Evolutionary conservation across 495 filamentous ascomycete species (phyloP), one percentile per base, ranked within the genome.

Genomic region (Penicillium canariense): DNA sequence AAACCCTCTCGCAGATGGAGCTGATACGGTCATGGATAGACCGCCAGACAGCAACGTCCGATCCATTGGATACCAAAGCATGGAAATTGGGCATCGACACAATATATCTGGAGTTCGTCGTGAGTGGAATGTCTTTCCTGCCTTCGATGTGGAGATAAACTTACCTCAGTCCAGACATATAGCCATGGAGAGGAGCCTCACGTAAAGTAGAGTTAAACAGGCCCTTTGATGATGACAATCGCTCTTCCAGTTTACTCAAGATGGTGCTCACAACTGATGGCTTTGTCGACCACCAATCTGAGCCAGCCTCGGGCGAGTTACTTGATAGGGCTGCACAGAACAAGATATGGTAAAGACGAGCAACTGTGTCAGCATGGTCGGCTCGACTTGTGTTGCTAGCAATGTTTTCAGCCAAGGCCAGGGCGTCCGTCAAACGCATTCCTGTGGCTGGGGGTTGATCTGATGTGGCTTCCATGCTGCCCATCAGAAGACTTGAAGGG

Each of bases 281-380:
- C 65, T 77, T 64, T 48, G 68, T 61, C 59, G 67, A 50, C 74
- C 68, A 67, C 68, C 73, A 71, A 50, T 59, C 20, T 63, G 54
- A 48, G 67, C 14, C 28, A 32, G 49, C 36, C 10, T 43, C 32
- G 35, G 44, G 35, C 20, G 58, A 47, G 12, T 48, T 26, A 15
- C 36, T 44, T 7, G 49, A 26, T 10, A 54, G 36, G 65, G 62
- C 72, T 60, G 62, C 72, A 73, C 42, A 83, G 54, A 62, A 90
- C 47, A 66, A 75, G 64, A 65, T 73, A 70, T 62, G 79, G 42
- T 76, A 75, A 3, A 81, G 71, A 55, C 88, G 82, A 42, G 88
- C 90, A 50, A 89, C 84, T 10, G 90, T 89, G 66, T 96, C 91
- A 5, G 88, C 89, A 66, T 92, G 87, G 59, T 95, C 90, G 27